These are phyloP conservation scores for Yarrowia sp. DNA, from an alignment of 805 yeast species.

Conservation along the genomic window DNA sequence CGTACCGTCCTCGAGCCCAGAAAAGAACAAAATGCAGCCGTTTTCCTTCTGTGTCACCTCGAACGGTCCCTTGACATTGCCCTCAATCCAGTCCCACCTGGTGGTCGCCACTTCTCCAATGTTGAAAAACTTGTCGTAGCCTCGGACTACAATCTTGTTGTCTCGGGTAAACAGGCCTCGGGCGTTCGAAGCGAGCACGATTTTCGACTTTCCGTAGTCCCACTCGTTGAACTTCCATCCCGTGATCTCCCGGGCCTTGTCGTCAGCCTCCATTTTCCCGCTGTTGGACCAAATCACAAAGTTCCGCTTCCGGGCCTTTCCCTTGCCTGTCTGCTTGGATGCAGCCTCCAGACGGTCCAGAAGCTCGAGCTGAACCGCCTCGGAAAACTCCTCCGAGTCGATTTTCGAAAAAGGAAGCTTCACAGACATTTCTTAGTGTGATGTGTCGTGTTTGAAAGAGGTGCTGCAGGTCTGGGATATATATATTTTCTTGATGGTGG, in stretches of 20 bases:
- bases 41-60: constrained; percentile 84
- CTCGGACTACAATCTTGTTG: constrained; percentile 71
- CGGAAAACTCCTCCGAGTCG: constrained; percentile 15
- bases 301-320: constrained; percentile 14
- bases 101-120: constrained; percentile 68
- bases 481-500: constrained; percentile 8
- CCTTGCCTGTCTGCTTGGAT: constrained; percentile 3
- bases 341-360: constrained; percentile 5
- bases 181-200: constrained; percentile 72
- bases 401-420: constrained; percentile 18
- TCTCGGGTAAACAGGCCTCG: constrained; percentile 73
- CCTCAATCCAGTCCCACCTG: constrained; percentile 56
- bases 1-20: constrained; percentile 78
- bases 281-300: constrained; percentile 13
- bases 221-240: constrained; percentile 90
- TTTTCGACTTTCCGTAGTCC: constrained; percentile 71
- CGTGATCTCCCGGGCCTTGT: constrained; percentile 41
- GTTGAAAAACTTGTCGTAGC: constrained; percentile 94
- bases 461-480: neutral
- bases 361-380: neutral
- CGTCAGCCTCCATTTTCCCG: constrained; percentile 7
- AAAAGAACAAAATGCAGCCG: constrained; percentile 87
- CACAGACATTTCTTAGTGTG: neutral
- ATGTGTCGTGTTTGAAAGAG: neutral
- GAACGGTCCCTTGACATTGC: constrained; percentile 74